Base-by-base conservation (phyloP, 768 basidiomycete species). In the Tricholomella constricta region DNA sequence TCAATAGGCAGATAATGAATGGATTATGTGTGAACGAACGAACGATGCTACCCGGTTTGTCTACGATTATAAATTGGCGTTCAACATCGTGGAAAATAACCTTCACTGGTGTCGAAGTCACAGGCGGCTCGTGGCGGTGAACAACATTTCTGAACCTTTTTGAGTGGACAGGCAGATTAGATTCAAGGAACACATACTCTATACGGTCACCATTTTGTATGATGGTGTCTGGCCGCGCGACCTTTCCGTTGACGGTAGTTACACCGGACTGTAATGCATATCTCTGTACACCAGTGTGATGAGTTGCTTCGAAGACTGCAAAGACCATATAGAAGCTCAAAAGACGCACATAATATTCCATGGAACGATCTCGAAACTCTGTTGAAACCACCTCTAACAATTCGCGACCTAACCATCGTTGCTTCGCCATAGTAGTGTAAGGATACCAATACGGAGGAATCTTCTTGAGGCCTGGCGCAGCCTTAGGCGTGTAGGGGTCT, bases 31-130 rank as follows among this genome's bases (percentile, higher is more conserved):
- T 52, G 31, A 59, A 62, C 56, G 65, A 59, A 83, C 94, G 71
- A 69, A 97, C 95, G 65, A 98, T 92, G 66, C 90, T 91, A 29
- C 96, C 96, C 2, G 96, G 96, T 76, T 99, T 99, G 64, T 98
- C 89, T 25, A 99, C 89, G 12, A 98, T 89, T 31, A 98, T 83
- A 55, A 96, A 94, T 57, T 88, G 81, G 20, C 86, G 83, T 58
- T 91, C 84, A 12, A 75, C 76, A 65, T 98, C 93, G 52, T 87
- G 84, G 45, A 86, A 77, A 3, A 98, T 70, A 32, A 98, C 78
- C 57, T 85, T 82, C 48, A 98, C 84, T 1, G 91, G 90, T 4
- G 78, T 88, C 2, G 88, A 84, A 1, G 94, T 87, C 3, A 99
- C 88, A 3, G 97, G 94, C 5, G 97, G 97, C 70, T 99, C 97